These are phyloP conservation scores for Neonectria sp. DNA, from an alignment of 2,329 filamentous ascomycete species.

Conservation along the genomic window DNA sequence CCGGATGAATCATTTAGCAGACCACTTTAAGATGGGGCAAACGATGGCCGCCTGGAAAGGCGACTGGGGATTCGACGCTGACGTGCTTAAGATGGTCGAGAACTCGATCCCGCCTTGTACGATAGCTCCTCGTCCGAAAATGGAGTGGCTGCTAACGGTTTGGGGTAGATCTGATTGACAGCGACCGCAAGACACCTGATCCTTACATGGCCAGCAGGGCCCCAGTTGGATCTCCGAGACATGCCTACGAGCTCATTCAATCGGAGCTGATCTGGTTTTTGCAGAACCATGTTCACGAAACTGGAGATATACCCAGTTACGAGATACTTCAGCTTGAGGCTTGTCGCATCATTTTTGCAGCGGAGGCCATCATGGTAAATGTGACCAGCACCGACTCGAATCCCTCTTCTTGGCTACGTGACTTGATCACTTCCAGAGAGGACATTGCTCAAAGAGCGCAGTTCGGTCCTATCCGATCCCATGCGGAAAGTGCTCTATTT, in stretches of 20 bases:
- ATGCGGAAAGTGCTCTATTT: background rate
- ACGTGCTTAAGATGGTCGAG: conserved; percentile 55
- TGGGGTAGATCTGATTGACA: conserved; percentile 36
- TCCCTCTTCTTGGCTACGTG: conserved; percentile 31
- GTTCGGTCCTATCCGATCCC: conserved; percentile 22
- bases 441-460: conserved; percentile 14
- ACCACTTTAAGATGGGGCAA: conserved; percentile 59
- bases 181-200: conserved; percentile 37
- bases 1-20: conserved; percentile 55
- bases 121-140: background rate
- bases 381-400: conserved; percentile 1
- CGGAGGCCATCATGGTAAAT: conserved; percentile 29
- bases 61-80: conserved; percentile 59
- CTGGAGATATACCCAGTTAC: background rate
- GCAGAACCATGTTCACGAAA: conserved; percentile 22
- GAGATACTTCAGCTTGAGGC: conserved; percentile 26
- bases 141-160: background rate
- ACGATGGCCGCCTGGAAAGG: conserved; percentile 61
- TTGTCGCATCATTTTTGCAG: conserved; percentile 32
- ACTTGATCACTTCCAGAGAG: conserved; percentile 29
- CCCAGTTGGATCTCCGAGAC: conserved; percentile 21
- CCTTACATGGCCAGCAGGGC: conserved; percentile 36
- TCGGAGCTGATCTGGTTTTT: conserved; percentile 25
- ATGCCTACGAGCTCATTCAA: conserved; percentile 31
- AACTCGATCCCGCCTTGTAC: conserved; percentile 59